Base-by-base conservation (phyloP, 164 flowering plant species). In the Liriodendron chinense region DNA sequence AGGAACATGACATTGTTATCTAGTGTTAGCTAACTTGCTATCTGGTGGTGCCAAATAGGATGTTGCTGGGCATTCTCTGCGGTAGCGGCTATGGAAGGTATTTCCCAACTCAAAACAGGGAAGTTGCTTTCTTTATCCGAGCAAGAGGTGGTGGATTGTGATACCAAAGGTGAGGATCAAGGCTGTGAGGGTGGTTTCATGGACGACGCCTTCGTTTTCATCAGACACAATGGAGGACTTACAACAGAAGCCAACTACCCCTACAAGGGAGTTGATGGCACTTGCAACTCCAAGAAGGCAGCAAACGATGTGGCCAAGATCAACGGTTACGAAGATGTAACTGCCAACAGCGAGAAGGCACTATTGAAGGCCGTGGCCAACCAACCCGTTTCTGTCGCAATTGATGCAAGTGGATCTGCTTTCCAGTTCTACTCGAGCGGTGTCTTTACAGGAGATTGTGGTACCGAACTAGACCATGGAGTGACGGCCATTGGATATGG, bases 401-500 rank as follows among this genome's bases (percentile, higher is more conserved):
- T 82, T 22, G 80, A 80, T 82, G 43, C 43, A 0, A 34, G 43
- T 34, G 43, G 43, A 34, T 34, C 43, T 34, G 43, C 43, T 0
- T 34, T 34, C 43, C 43, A 34, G 43, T 34, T 34, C 5, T 34
- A 84, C 76, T 68, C 74, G 0, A 69, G 82, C 53, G 86, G 84
- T 20, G 70, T 84, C 12, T 82, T 78, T 49, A 77, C 71, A 0
- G 81, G 84, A 12, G 57, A 48, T 0, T 81, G 83, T 65, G 78
- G 80, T 1, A 78, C 76, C 1, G 61, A 72, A 14, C 25, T 78
- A 10, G 76, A 78, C 72, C 86, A 80, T 72, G 84, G 67, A 23
- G 82, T 84, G 18, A 74, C 80, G 4, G 73, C 72, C 0, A 82
- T 84, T 48, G 84, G 84, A 18, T 84, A 80, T 49, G 86, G 84